These are phyloP conservation scores for Polychaeton citri DNA, from an alignment of 2,329 filamentous ascomycete genomes.

Conservation along the genomic window DNA sequence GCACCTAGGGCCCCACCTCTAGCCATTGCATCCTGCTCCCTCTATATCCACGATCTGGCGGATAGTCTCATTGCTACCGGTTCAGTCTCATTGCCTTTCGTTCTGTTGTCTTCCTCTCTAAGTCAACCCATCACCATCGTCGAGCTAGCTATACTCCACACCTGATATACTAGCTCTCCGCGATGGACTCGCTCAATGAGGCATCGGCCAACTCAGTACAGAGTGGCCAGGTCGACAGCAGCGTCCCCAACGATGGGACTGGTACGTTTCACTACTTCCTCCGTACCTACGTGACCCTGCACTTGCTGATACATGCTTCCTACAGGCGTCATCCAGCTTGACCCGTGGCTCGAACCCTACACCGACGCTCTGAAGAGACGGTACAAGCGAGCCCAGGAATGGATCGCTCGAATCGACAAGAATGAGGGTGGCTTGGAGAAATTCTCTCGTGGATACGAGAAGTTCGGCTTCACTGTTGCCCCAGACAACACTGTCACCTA, in stretches of 20 bases:
- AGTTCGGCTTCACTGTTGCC: slow-evolving; percentile 72
- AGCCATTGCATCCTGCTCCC: too few species aligned
- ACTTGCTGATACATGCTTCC: slow-evolving; percentile 1
- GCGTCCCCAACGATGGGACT: slow-evolving; percentile 56
- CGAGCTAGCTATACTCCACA: too few species aligned
- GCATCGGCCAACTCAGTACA: slow-evolving; percentile 31
- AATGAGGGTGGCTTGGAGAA: slow-evolving; percentile 81
- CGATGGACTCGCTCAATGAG: slow-evolving; percentile 29
- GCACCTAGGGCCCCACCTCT: too few species aligned
- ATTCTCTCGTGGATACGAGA: slow-evolving; percentile 79
- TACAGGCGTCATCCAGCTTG: slow-evolving; percentile 70
- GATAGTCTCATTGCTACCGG: too few species aligned
- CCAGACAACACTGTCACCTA: slow-evolving; percentile 77
- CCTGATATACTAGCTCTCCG: too few species aligned
- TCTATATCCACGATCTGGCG: too few species aligned
- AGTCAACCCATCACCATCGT: too few species aligned
- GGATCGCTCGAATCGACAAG: slow-evolving; percentile 73
- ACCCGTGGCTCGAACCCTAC: slow-evolving; percentile 84
- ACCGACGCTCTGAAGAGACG: slow-evolving; percentile 61
- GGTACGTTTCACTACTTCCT: slow-evolving; percentile 35
- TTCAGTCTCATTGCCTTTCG: too few species aligned
- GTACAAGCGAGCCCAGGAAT: slow-evolving; percentile 66
- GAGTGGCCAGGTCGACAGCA: slow-evolving; percentile 33
- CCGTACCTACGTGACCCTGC: neutral
- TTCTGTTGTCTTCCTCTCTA: too few species aligned